Conservation (phyloP, 805 yeast species). For the Candida koratica region DNA sequence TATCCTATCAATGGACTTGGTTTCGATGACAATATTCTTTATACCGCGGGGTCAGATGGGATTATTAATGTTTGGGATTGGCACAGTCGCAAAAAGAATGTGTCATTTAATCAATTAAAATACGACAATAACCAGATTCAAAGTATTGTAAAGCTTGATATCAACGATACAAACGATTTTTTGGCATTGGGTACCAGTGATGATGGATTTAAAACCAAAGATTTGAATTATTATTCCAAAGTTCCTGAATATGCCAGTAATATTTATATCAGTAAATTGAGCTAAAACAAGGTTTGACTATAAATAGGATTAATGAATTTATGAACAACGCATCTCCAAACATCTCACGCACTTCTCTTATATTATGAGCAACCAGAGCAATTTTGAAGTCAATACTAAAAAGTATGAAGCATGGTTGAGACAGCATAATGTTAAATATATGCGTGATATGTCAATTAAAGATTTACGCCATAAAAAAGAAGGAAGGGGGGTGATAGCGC, state of each 20-base stretch:
- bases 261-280: constrained; percentile 13
- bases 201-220: constrained; percentile 33
- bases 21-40: constrained; percentile 40
- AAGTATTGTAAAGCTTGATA: constrained; percentile 23
- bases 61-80: constrained; percentile 50
- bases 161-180: constrained; percentile 14
- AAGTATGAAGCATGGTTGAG: constrained; percentile 28
- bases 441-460: constrained; percentile 53
- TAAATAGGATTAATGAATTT: too few species aligned
- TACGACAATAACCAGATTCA: constrained; percentile 12
- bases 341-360: not conserved
- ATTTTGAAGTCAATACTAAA: constrained; percentile 17
- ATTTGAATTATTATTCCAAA: constrained; percentile 11
- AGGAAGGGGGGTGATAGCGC: constrained; percentile 78
- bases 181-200: constrained; percentile 42
- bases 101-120: constrained; percentile 25
- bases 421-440: constrained; percentile 38
- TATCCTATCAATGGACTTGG: constrained; percentile 49
- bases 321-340: not conserved
- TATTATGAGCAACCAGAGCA: constrained; percentile 4
- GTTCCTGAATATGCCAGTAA: constrained; percentile 18
- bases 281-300: not conserved
- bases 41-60: constrained; percentile 53
- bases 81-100: constrained; percentile 40
- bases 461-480: constrained; percentile 59